Evolutionary conservation across 2,329 filamentous ascomycete species (phyloP), one percentile per base, ranked within the genome.

Genomic region (Podosphaera xanthii): DNA sequence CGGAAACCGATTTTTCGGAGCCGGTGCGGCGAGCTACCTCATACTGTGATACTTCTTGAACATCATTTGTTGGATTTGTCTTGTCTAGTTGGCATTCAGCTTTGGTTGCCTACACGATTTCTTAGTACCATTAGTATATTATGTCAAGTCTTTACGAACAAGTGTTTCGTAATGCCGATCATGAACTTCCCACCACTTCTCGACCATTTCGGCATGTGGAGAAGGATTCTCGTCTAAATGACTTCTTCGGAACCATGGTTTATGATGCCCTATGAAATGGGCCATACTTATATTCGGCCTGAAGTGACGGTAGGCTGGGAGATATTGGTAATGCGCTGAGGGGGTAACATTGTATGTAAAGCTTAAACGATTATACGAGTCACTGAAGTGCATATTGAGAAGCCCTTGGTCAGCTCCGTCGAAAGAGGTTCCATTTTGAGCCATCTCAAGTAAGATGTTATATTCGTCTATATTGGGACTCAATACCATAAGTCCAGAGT

Each of bases 311-410:
- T 94, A 98, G 58, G 92, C 92, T 10, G 92, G 92, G 59, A 96
- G 78, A 72, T 97, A 98, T 73, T 98, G 92, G 73, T 98, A 98
- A 70, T 95, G 89, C 33, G 86, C 90, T 62, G 87, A 96, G 0
- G 92, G 92, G 0, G 92, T 98, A 71, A 92, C 92, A 70, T 98
- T 98, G 76, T 97, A 98, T 57, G 83, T 84, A 72, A 98, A 98
- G 72, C 87, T 90, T 68, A 98, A 72, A 64, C 90, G 83, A 71
- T 96, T 83, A 79, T 84, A 95, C 61, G 79, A 80, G 69, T 84
- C 76, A 72, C 84, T 79, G 73, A 92, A 98, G 72, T 97, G 86
- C 77, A 94, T 90, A 71, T 98, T 98, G 65, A 98, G 74, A 58
- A 98, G 75, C 59, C 92, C 92, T 72, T 98, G 92, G 69, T 98